These are phyloP conservation scores for Pilatotrama ljubarskyi DNA, from an alignment of 768 basidiomycete species.

Conservation along the genomic window DNA sequence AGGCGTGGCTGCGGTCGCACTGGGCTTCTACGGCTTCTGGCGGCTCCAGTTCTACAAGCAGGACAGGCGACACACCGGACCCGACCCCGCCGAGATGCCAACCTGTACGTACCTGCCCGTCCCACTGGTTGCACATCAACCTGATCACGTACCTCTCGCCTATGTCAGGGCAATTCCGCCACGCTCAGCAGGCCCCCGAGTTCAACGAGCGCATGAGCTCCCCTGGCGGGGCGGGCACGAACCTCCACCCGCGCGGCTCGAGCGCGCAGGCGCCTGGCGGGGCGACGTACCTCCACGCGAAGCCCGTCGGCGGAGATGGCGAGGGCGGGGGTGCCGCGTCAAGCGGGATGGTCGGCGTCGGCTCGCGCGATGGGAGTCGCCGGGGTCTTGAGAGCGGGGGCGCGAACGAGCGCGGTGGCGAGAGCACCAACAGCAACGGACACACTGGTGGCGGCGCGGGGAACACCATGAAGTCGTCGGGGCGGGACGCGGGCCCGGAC, in stretches of 20 bases:
- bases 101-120: slow-evolving; percentile 1
- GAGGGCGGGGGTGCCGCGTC: background rate
- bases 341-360: background rate
- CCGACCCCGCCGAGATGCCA: slow-evolving; percentile 15
- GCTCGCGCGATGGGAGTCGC: background rate
- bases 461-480: background rate
- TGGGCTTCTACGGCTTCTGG: slow-evolving; percentile 15
- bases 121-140: too few relatives aligned
- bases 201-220: slow-evolving; percentile 17
- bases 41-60: slow-evolving; percentile 14
- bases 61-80: slow-evolving; percentile 3
- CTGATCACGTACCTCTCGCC: too few relatives aligned
- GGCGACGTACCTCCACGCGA: background rate
- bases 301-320: background rate
- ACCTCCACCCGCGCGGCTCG: background rate
- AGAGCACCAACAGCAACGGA: too few relatives aligned
- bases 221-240: background rate
- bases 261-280: background rate
- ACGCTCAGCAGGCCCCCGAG: slow-evolving; percentile 15
- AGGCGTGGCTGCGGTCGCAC: slow-evolving; percentile 10
- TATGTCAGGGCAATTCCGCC: slow-evolving; percentile 22
- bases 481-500: background rate
- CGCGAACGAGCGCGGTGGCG: background rate
- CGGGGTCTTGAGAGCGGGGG: background rate
- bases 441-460: background rate